These are phyloP conservation scores for Penicillium canariense DNA, from an alignment of 495 filamentous ascomycete genomes.

Conservation along the genomic window DNA sequence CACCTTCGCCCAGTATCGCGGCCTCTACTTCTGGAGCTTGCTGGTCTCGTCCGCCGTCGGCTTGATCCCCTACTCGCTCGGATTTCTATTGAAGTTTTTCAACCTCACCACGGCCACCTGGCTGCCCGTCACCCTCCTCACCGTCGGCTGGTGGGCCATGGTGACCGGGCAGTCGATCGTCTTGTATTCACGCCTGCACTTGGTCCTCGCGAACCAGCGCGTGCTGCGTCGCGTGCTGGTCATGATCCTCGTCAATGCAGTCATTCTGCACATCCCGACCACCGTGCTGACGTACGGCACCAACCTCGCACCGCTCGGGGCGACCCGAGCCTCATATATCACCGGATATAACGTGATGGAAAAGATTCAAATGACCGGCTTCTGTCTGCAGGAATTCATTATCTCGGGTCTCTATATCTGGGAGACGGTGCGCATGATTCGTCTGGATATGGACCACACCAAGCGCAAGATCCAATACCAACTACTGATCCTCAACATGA, in stretches of 20 bases:
- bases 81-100: slow-evolving; percentile 62
- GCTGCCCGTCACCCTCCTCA: slow-evolving; percentile 45
- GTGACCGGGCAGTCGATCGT: slow-evolving; percentile 66
- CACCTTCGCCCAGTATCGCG: slow-evolving; percentile 51
- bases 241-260: slow-evolving; percentile 59
- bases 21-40: slow-evolving; percentile 59
- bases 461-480: slow-evolving; percentile 56
- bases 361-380: slow-evolving; percentile 62
- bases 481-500: slow-evolving; percentile 55
- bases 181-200: slow-evolving; percentile 65
- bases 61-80: slow-evolving; percentile 55
- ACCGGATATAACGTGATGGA: slow-evolving; percentile 56
- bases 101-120: slow-evolving; percentile 38
- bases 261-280: slow-evolving; percentile 55
- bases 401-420: slow-evolving; percentile 61
- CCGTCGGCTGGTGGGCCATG: slow-evolving; percentile 61
- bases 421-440: slow-evolving; percentile 51
- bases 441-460: slow-evolving; percentile 40
- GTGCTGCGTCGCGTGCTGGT: slow-evolving; percentile 49
- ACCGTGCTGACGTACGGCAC: slow-evolving; percentile 56
- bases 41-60: slow-evolving; percentile 52
- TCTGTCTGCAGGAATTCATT: slow-evolving; percentile 60
- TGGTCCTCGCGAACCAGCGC: slow-evolving; percentile 51
- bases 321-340: slow-evolving; percentile 22
- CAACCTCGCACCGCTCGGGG: slow-evolving; percentile 38